These are phyloP conservation scores for Debaryomyces udenii DNA, from an alignment of 1,139 yeast genomes.

Conservation along the genomic window DNA sequence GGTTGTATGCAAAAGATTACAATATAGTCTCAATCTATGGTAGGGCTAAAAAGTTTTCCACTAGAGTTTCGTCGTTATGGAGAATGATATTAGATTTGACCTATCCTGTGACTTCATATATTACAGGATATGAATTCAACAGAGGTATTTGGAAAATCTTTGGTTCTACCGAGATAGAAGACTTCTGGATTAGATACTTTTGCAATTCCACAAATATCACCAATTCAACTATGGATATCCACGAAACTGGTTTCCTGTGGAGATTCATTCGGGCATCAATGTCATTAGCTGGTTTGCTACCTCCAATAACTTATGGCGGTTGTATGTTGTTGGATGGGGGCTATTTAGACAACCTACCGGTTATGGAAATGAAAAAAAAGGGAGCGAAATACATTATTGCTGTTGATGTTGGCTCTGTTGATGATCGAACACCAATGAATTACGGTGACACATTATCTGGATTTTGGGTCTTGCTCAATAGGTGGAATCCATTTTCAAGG, in stretches of 20 bases:
- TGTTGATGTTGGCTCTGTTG: conserved; percentile 96
- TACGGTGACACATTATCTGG: conserved; percentile 96
- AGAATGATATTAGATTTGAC: conserved; percentile 81
- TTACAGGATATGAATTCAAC: conserved; percentile 96
- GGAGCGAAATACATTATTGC: conserved; percentile 92
- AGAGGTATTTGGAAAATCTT: conserved; percentile 95
- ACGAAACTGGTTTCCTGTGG: conserved; percentile 93
- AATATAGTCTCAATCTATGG: conserved; percentile 91
- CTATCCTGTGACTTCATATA: conserved; percentile 90
- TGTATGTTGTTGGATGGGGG: conserved; percentile 96
- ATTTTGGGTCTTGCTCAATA: conserved; percentile 83
- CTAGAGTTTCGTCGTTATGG: conserved; percentile 85
- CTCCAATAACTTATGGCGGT: conserved; percentile 88
- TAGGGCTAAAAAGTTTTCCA: conserved; percentile 82
- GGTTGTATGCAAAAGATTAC: conserved; percentile 88
- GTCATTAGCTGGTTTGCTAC: conserved; percentile 93
- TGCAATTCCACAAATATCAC: conserved; percentile 97
- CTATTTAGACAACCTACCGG: conserved; percentile 91
- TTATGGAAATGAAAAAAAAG: conserved; percentile 81
- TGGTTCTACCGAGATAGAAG: conserved; percentile 92
- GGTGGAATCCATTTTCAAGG: conserved; percentile 87
- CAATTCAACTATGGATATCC: conserved; percentile 93
- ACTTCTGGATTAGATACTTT: conserved; percentile 88
- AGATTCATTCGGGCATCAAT: conserved; percentile 92
- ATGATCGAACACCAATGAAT: conserved; percentile 85